phyloP scores from a whole-genome alignment of 192 early-diverging fungal species.

The Borealophlyctis nickersoniae region DNA sequence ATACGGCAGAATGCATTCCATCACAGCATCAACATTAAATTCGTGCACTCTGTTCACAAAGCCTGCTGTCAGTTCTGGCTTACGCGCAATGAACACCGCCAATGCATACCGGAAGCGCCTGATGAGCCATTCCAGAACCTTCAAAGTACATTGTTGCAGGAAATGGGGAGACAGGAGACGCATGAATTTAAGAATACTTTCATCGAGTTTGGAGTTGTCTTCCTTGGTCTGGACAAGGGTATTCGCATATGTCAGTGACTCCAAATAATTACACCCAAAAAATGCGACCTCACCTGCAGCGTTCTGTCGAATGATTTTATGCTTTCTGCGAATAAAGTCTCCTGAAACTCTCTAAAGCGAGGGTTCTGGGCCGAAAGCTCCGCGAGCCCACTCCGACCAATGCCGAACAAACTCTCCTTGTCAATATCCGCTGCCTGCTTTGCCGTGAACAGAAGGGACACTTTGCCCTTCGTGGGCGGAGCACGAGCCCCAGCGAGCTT shows the following conservation, averaged over 20 bases:
- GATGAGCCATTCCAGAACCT: conserved; percentile 90
- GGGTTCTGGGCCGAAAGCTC: conserved; percentile 68
- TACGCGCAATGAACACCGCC: background rate
- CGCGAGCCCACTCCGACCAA: conserved; percentile 74
- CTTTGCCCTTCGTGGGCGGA: conserved; percentile 52
- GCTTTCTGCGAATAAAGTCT: conserved; percentile 76
- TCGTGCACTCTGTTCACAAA: conserved; percentile 74
- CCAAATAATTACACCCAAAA: conserved; percentile 4
- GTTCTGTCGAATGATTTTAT: conserved; percentile 77
- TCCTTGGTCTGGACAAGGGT: conserved; percentile 65
- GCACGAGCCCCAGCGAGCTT: conserved; percentile 18
- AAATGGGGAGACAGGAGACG: conserved; percentile 80
- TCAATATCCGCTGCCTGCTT: conserved; percentile 87
- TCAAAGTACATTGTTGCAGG: conserved; percentile 77
- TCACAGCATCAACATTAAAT: conserved; percentile 75
- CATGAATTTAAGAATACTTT: conserved; percentile 71
- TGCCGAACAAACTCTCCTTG: conserved; percentile 78
- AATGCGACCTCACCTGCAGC: conserved; percentile 48
- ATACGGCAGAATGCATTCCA: conserved; percentile 84
- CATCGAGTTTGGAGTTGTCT: conserved; percentile 78
- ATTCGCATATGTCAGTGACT: background rate
- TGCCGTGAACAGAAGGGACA: conserved; percentile 78
- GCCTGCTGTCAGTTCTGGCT: too few species aligned
- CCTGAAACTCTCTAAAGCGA: conserved; percentile 63
- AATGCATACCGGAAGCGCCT: conserved; percentile 59